Percentiles rank a stretch among this genome's conserved stretches.
These are phyloP conservation scores for Casuarina equisetifolia DNA, from an alignment of 306 rosid genomes.

Conservation along the genomic window DNA sequence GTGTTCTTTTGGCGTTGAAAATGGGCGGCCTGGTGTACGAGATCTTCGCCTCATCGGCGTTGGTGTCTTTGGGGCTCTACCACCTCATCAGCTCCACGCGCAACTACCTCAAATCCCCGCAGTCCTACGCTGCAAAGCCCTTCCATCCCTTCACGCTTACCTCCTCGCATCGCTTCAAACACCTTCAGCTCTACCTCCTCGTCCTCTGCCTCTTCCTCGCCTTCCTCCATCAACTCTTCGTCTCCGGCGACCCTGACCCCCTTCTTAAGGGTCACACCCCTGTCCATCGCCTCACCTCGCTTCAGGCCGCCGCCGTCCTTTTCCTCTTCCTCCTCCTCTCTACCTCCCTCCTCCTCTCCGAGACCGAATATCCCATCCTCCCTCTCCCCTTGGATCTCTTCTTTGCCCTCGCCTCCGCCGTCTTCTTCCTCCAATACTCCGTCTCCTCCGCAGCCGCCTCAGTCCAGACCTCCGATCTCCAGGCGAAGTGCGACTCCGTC, in stretches of 20 bases:
- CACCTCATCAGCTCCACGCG: constrained; percentile 57
- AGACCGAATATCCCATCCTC: constrained; percentile 43
- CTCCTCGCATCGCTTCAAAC: constrained; percentile 45
- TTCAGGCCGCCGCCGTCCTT: constrained; percentile 65
- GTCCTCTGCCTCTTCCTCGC: constrained; percentile 50
- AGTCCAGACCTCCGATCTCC: constrained; percentile 68
- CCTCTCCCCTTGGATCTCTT: constrained; percentile 63
- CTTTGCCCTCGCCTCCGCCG: constrained; percentile 58
- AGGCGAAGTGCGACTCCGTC: constrained; percentile 73
- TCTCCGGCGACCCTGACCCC: constrained; percentile 65
- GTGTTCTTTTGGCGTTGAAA: background rate
- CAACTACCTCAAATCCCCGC: constrained; percentile 62
- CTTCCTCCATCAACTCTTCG: constrained; percentile 49
- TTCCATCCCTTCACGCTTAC: constrained; percentile 62
- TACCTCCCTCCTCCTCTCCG: constrained; percentile 60
- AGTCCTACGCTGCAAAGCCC: constrained; percentile 72
- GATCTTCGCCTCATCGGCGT: constrained; percentile 45
- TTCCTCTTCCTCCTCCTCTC: constrained; percentile 68
- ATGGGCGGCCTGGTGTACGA: constrained; percentile 58
- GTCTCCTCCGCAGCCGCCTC: constrained; percentile 51
- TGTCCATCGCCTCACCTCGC: constrained; percentile 74
- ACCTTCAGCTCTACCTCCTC: constrained; percentile 54
- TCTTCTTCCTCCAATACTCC: constrained; percentile 65
- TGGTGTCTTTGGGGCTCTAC: constrained; percentile 61
- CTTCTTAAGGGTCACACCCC: constrained; percentile 79